Evolutionary conservation across 768 basidiomycete genomes (phyloP), one percentile per base, ranked within the genome.

Genomic region (Chalciporus sphaerocephalus): DNA sequence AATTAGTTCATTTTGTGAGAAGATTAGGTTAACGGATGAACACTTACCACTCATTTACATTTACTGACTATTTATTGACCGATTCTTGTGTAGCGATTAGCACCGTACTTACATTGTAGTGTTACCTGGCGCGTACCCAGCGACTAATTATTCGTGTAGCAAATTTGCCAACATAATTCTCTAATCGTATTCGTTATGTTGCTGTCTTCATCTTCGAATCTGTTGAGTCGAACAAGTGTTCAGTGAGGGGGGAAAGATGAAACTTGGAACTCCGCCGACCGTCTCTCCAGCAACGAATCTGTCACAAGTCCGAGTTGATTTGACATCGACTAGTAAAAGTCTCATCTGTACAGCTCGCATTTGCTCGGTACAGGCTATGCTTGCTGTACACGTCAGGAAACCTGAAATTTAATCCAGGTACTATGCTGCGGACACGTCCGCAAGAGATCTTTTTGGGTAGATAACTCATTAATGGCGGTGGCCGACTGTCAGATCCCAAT

Each of bases 11-110:
- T 3, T 38, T 25, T 44, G 22, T 6, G 32, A 30, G 40, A 33
- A 46, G 15, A 15, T n/a, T 38, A 40, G 21, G 12, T 18, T 16
- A 12, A 37, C 17, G 2, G 17, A 40, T 15, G 13, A 32, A 35
- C 40, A 54, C 42, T 44, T 44, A 58, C 50, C 27, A 20, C 27
- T 55, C 46, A 52, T 58, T 55, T 25, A 3, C 38, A 47, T 33
- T 4, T 16, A 34, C 28, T 44, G 39, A 30, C 17, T 53, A 66
- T 60, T 65, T 64, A 64, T 66, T 51, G 15, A 44, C 41, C 5
- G 47, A 50, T 48, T 47, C 48, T 51, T 53, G 45, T 63, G 64
- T 66, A 66, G 53, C 65, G 34, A 47, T 40, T 57, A 62, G 51
- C 37, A 46, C 27, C 33, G 10, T 45, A 54, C 40, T 54, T 40